phyloP scores from a whole-genome alignment of 768 basidiomycete species.

The Cystobasidium onofrii region DNA sequence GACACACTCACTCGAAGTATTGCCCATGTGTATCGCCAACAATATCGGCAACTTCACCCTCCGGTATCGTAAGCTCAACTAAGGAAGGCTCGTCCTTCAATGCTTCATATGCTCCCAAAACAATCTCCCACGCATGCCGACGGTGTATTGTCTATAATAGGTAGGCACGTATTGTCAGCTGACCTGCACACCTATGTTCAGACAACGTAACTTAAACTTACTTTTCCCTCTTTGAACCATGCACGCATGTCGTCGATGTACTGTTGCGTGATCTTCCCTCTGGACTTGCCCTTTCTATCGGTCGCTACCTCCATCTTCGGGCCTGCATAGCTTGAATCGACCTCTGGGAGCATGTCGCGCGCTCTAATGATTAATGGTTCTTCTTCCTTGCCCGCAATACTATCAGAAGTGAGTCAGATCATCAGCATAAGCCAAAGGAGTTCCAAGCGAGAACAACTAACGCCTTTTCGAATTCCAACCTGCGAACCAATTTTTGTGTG shows the following conservation, averaged over 20 bases:
- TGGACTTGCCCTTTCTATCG: slow-evolving; percentile 52
- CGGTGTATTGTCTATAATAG: neutral
- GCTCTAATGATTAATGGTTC: slow-evolving; percentile 74
- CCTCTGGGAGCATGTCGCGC: slow-evolving; percentile 36
- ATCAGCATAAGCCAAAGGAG: neutral
- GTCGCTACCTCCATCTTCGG: slow-evolving; percentile 55
- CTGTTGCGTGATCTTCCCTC: slow-evolving; percentile 56
- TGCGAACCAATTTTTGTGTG: slow-evolving; percentile 82
- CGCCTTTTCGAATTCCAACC: slow-evolving; percentile 45
- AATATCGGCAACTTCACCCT: slow-evolving; percentile 77
- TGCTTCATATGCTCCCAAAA: slow-evolving; percentile 69
- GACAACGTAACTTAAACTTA: slow-evolving; percentile 52
- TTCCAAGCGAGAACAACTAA: neutral
- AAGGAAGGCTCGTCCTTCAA: slow-evolving; percentile 72
- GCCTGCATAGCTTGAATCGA: slow-evolving; percentile 66
- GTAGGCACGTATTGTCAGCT: neutral
- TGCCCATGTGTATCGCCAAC: slow-evolving; percentile 89
- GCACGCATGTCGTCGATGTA: slow-evolving; percentile 80
- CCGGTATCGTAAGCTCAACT: slow-evolving; percentile 64
- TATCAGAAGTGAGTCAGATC: slow-evolving; percentile 51
- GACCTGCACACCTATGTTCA: neutral
- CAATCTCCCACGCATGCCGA: slow-evolving; percentile 91
- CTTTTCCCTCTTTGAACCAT: slow-evolving; percentile 90
- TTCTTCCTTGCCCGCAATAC: slow-evolving; percentile 86
- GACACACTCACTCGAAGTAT: slow-evolving; percentile 38